A percentile compares a stretch with the other conserved stretches of the same genome.
These are phyloP conservation scores for Kluyveromyces nonfermentans DNA, from an alignment of 805 yeast species.

Conservation along the genomic window DNA sequence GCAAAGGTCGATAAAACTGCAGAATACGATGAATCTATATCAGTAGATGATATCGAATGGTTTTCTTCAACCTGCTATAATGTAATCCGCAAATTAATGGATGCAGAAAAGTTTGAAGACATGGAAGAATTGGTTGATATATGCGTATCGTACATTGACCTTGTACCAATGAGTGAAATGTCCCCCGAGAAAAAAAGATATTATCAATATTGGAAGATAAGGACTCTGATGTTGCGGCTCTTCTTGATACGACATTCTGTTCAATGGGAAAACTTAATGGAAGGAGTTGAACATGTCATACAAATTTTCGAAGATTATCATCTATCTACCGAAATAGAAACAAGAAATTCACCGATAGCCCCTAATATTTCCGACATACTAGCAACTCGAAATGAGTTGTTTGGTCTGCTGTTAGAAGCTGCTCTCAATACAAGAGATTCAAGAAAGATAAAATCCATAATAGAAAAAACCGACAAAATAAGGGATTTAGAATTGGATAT, in stretches of 20 bases:
- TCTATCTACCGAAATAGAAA: not conserved
- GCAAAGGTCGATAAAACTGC: slow-evolving; percentile 3
- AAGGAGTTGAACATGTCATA: not conserved
- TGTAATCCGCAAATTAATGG: slow-evolving; percentile 20
- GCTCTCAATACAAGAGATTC: slow-evolving; percentile 18
- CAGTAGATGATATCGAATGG: slow-evolving; percentile 33
- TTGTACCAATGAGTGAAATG: slow-evolving; percentile 15
- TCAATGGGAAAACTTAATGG: not conserved
- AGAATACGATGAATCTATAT: slow-evolving; percentile 10
- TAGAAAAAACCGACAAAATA: slow-evolving; percentile 12
- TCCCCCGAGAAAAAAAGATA: slow-evolving; percentile 15
- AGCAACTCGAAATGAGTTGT: not conserved
- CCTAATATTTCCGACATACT: not conserved
- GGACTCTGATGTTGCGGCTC: slow-evolving; percentile 10
- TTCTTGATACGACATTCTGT: slow-evolving; percentile 8
- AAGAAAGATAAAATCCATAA: slow-evolving; percentile 12
- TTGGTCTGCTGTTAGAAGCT: slow-evolving; percentile 14
- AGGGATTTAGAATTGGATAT: slow-evolving; percentile 16
- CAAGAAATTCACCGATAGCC: not conserved
- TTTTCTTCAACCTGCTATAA: slow-evolving; percentile 31
- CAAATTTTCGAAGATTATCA: not conserved
- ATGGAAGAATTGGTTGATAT: slow-evolving; percentile 14
- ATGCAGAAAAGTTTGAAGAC: slow-evolving; percentile 7
- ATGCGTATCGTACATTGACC: slow-evolving; percentile 12
- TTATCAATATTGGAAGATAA: slow-evolving; percentile 22